Conservation (phyloP, 225 moss, liverwort and hornwort genomes). For the Polytrichum formosum region DNA sequence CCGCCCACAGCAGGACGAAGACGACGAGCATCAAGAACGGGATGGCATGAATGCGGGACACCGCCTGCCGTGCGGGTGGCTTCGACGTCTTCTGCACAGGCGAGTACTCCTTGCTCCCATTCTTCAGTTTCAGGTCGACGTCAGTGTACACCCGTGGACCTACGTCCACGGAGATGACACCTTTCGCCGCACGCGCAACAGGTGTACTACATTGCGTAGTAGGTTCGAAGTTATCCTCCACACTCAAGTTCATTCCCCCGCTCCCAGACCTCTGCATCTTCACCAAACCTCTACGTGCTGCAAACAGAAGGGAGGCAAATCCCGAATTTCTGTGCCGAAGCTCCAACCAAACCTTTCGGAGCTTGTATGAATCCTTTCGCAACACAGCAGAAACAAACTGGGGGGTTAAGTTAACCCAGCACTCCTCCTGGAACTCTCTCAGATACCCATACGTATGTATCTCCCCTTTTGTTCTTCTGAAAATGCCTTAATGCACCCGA, state of each 20-base stretch:
- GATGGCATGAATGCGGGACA: conserved; percentile 38
- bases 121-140: conserved; percentile 20
- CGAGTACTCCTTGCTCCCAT: conserved; percentile 25
- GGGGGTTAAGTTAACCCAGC: too few species aligned
- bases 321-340: too few species aligned
- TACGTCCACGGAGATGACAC: conserved; percentile 29
- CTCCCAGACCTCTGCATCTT: too few species aligned
- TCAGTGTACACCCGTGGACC: conserved; percentile 13
- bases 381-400: too few species aligned
- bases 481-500: too few species aligned
- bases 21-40: conserved; percentile 40
- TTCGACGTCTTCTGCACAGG: conserved; percentile 20
- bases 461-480: too few species aligned
- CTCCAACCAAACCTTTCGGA: too few species aligned
- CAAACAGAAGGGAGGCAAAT: too few species aligned
- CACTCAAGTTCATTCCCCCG: neutral
- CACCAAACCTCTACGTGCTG: too few species aligned
- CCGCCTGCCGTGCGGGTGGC: conserved; percentile 5
- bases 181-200: neutral
- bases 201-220: neutral
- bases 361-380: too few species aligned
- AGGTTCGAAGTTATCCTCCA: neutral
- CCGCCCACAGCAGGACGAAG: conserved; percentile 41
- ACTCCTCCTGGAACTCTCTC: too few species aligned
- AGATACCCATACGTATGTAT: too few species aligned